phyloP scores from a whole-genome alignment of 768 basidiomycete genomes.

The Galerina sulciceps region DNA sequence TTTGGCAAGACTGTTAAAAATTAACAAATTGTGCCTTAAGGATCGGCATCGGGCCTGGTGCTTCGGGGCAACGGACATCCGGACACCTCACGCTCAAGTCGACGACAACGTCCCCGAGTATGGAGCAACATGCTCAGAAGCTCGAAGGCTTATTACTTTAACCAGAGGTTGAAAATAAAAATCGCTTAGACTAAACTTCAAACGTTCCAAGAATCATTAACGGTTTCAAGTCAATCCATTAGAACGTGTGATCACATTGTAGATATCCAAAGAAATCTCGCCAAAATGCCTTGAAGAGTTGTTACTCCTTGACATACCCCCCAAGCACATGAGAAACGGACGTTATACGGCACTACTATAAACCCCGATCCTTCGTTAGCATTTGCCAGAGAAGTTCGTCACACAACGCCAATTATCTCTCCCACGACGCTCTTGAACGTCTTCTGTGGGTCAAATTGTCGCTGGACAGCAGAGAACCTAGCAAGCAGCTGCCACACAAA shows the following conservation, averaged over 20 bases:
- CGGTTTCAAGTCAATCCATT: too few relatives aligned
- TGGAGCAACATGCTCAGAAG: background rate
- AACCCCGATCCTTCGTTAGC: background rate
- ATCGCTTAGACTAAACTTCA: too few relatives aligned
- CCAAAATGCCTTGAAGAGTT: too few relatives aligned
- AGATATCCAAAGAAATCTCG: too few relatives aligned
- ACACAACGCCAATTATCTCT: conserved; percentile 39
- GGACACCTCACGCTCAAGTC: background rate
- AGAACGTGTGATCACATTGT: too few relatives aligned
- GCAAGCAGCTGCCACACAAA: background rate
- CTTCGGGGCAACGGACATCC: background rate
- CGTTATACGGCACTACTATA: background rate
- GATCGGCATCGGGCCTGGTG: background rate
- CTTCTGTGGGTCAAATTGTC: conserved; percentile 35
- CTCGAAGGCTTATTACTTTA: background rate
- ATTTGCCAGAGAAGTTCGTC: background rate
- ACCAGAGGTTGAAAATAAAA: background rate
- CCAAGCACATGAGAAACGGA: too few relatives aligned
- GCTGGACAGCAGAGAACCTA: conserved; percentile 34
- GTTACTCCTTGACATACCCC: too few relatives aligned
- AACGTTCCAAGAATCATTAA: too few relatives aligned
- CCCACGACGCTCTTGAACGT: conserved; percentile 38
- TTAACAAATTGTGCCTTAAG: background rate
- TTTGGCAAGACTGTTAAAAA: conserved; percentile 7
- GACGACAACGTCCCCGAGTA: background rate